A percentile compares a stretch with the other conserved stretches of the same genome.
These are phyloP conservation scores for Penicillium fuscoglaucum DNA, from an alignment of 2,329 filamentous ascomycete species.

Conservation along the genomic window DNA sequence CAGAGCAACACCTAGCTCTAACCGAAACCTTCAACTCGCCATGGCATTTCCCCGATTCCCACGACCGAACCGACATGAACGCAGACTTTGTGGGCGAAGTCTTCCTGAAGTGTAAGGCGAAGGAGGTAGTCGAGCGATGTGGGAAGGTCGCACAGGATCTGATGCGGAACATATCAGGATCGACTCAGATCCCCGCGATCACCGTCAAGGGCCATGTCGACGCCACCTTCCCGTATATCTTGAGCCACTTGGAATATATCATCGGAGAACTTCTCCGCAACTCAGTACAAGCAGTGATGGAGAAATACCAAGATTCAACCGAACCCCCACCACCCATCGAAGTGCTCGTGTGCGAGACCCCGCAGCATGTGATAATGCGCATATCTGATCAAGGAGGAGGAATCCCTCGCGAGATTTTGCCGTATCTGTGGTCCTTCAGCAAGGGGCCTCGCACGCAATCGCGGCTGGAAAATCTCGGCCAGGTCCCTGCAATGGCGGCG, in stretches of 20 bases:
- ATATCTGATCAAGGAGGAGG: constrained; percentile 95
- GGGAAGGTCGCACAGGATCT: constrained; percentile 73
- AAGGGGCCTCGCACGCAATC: constrained; percentile 80
- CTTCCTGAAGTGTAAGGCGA: constrained; percentile 87
- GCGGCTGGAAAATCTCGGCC: constrained; percentile 78
- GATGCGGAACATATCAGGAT: constrained; percentile 71
- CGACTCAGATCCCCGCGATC: constrained; percentile 74
- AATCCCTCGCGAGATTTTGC: constrained; percentile 78
- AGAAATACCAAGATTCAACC: constrained; percentile 59
- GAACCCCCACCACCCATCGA: constrained; percentile 75
- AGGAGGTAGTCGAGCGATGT: constrained; percentile 83
- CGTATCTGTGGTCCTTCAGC: constrained; percentile 94
- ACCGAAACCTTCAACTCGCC: constrained; percentile 91
- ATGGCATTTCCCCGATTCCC: constrained; percentile 82
- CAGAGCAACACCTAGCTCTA: constrained; percentile 92
- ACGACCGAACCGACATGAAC: constrained; percentile 61
- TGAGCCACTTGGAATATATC: constrained; percentile 95
- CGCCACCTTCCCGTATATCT: constrained; percentile 93
- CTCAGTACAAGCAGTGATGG: constrained; percentile 88
- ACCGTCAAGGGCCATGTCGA: constrained; percentile 79
- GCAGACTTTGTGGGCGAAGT: constrained; percentile 93
- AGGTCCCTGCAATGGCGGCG: constrained; percentile 87
- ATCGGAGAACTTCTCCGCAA: constrained; percentile 93
- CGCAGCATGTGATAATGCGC: constrained; percentile 92
- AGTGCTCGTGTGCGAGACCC: constrained; percentile 89